phyloP scores from a whole-genome alignment of 768 basidiomycete genomes.

The Leccinum subgranulosum region DNA sequence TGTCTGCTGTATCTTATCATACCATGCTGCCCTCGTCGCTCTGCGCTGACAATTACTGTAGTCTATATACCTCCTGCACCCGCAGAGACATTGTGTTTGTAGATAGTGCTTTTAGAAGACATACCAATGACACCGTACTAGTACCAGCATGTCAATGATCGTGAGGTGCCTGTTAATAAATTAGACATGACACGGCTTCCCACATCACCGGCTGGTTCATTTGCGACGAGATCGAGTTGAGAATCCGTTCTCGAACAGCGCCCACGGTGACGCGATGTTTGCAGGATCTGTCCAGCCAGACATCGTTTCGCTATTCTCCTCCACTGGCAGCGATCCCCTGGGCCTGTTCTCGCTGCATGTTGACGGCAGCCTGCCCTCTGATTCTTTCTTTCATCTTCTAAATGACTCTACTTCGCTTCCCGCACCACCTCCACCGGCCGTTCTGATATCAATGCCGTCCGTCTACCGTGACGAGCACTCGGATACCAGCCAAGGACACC shows the following conservation, averaged over 20 bases:
- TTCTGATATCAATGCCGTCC: slow-evolving; percentile 42
- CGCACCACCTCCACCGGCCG: slow-evolving; percentile 43
- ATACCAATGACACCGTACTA: neutral
- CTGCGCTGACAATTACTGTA: neutral
- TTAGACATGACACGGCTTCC: neutral
- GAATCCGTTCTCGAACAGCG: slow-evolving; percentile 12
- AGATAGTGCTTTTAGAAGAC: neutral
- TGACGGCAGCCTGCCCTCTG: slow-evolving; percentile 51
- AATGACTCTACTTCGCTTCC: slow-evolving; percentile 53
- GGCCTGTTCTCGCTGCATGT: slow-evolving; percentile 46
- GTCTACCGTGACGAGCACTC: slow-evolving; percentile 27
- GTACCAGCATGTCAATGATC: no score
- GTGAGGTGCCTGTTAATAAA: neutral
- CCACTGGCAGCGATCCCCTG: slow-evolving; percentile 62
- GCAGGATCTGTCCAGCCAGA: slow-evolving; percentile 55
- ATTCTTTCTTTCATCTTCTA: slow-evolving; percentile 64
- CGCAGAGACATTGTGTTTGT: slow-evolving; percentile 1
- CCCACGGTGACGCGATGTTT: slow-evolving; percentile 41
- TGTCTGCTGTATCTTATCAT: slow-evolving; percentile 18
- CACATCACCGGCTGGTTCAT: slow-evolving; percentile 5
- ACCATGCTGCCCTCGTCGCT: neutral
- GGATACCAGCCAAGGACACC: slow-evolving; percentile 32
- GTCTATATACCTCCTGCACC: slow-evolving; percentile 2
- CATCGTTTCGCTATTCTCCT: slow-evolving; percentile 72
- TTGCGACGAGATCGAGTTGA: slow-evolving; percentile 17